Percentiles rank a stretch among this genome's conserved stretches.
Evolutionary conservation across 805 yeast genomes (phyloP).

Genomic region (Torulaspora franciscae): DNA sequence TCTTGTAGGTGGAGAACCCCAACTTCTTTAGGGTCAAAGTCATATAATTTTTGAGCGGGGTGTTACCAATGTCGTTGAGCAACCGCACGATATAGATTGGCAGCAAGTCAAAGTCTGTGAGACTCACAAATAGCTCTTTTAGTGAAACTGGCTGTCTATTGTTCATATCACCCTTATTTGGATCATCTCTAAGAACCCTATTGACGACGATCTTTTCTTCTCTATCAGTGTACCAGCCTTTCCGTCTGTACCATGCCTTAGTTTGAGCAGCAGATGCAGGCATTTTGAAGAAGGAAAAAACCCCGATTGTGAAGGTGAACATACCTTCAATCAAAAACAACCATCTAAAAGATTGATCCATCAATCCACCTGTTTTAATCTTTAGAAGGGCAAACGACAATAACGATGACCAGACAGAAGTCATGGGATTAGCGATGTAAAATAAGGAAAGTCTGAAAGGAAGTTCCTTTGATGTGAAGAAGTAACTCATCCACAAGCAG

Average conservation of each 20-base stretch:
- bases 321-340: constrained; percentile 61
- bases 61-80: constrained; percentile 37
- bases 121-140: constrained; percentile 38
- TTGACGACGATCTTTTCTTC: constrained; percentile 58
- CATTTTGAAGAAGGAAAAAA: constrained; percentile 45
- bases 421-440: constrained; percentile 51
- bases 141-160: constrained; percentile 50
- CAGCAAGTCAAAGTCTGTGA: constrained; percentile 50
- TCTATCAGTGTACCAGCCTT: constrained; percentile 50
- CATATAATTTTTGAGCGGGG: constrained; percentile 42
- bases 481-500: constrained; percentile 61
- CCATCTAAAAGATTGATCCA: constrained; percentile 54
- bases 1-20: constrained; percentile 50
- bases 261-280: constrained; percentile 57
- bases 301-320: constrained; percentile 51
- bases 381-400: constrained; percentile 52
- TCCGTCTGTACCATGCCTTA: constrained; percentile 43
- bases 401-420: constrained; percentile 45
- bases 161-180: constrained; percentile 63
- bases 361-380: constrained; percentile 44
- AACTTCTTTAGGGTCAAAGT: constrained; percentile 45
- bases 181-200: constrained; percentile 58
- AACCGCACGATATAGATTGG: constrained; percentile 51
- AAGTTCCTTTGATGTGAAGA: constrained; percentile 56
- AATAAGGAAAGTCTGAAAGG: constrained; percentile 56